These are phyloP conservation scores for Leptomonas pyrrhocoris DNA, from an alignment of 208 protist genomes.

Conservation along the genomic window DNA sequence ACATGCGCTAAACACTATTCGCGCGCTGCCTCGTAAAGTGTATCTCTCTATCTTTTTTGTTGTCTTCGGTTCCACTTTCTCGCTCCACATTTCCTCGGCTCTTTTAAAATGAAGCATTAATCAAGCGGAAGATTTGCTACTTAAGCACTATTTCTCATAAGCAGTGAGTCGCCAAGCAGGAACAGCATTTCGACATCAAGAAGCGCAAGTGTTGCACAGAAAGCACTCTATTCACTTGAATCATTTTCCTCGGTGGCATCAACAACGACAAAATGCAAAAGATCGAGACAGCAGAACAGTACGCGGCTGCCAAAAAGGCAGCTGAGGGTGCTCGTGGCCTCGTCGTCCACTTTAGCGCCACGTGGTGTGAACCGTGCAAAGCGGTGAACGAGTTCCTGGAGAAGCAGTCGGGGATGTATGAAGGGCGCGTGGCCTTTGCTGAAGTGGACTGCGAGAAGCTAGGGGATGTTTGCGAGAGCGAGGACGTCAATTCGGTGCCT, in stretches of 20 bases:
- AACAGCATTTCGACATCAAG: too few relatives aligned
- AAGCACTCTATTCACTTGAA: background rate
- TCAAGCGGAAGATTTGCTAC: too few relatives aligned
- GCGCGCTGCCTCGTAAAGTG: too few relatives aligned
- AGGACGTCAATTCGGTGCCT: conserved; percentile 88
- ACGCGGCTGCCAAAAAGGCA: conserved; percentile 55
- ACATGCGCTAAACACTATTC: too few relatives aligned
- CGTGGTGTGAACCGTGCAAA: conserved; percentile 91
- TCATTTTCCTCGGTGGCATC: background rate
- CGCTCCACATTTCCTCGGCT: too few relatives aligned
- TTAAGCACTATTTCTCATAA: too few relatives aligned
- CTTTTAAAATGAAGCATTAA: too few relatives aligned
- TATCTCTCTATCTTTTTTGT: too few relatives aligned
- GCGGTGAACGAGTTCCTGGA: conserved; percentile 63
- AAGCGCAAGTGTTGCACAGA: too few relatives aligned
- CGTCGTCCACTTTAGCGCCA: conserved; percentile 88
- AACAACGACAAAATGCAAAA: conserved; percentile 39
- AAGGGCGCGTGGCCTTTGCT: conserved; percentile 67
- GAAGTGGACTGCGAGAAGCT: conserved; percentile 79
- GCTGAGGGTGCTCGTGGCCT: conserved; percentile 53
- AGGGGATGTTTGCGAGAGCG: conserved; percentile 69
- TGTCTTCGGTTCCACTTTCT: too few relatives aligned
- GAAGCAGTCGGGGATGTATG: conserved; percentile 42
- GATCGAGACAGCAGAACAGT: conserved; percentile 47
- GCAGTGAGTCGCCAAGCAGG: too few relatives aligned